phyloP scores from a whole-genome alignment of 768 basidiomycete species.

The Porpolomopsis calyptriformis region DNA sequence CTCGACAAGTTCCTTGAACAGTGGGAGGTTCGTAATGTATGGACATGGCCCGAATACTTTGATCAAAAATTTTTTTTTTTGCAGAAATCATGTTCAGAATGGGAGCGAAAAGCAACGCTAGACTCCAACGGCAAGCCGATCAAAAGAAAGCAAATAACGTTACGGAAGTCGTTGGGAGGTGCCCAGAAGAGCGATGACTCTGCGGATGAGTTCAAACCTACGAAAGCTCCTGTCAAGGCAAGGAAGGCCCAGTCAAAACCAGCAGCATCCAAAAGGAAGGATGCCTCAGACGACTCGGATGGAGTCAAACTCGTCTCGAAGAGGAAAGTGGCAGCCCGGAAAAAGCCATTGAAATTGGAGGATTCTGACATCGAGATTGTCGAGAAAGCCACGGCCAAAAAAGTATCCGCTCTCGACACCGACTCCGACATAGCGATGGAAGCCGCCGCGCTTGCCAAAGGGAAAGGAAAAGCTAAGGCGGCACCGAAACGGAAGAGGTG shows the following conservation, averaged over 20 bases:
- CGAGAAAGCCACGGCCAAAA: constrained; percentile 9
- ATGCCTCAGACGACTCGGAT: constrained; percentile 12
- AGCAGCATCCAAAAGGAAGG: constrained; percentile 12
- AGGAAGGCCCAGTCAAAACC: constrained; percentile 15
- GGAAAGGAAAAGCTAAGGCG: constrained; percentile 19
- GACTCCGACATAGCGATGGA: constrained; percentile 22
- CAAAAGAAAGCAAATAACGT: constrained; percentile 27
- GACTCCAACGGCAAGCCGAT: constrained; percentile 40
- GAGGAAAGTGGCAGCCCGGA: constrained; percentile 12
- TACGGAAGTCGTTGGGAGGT: constrained; percentile 28
- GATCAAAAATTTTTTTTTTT: constrained; percentile 1
- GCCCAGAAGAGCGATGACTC: constrained; percentile 12
- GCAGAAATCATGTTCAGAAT: constrained; percentile 36
- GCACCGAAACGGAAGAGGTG: constrained; percentile 63
- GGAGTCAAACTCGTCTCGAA: constrained; percentile 8
- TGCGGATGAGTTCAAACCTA: constrained; percentile 17
- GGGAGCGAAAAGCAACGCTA: constrained; percentile 30
- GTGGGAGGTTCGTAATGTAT: constrained; percentile 62
- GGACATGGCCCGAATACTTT: background rate
- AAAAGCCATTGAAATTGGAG: constrained; percentile 22
- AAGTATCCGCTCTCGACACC: constrained; percentile 17
- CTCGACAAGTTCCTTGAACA: constrained; percentile 72
- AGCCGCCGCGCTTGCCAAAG: constrained; percentile 12
- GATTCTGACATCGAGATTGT: constrained; percentile 28
- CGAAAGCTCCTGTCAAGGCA: constrained; percentile 21